phyloP scores from a whole-genome alignment of 495 filamentous ascomycete species.

The Hapsidospora chrysogenum region DNA sequence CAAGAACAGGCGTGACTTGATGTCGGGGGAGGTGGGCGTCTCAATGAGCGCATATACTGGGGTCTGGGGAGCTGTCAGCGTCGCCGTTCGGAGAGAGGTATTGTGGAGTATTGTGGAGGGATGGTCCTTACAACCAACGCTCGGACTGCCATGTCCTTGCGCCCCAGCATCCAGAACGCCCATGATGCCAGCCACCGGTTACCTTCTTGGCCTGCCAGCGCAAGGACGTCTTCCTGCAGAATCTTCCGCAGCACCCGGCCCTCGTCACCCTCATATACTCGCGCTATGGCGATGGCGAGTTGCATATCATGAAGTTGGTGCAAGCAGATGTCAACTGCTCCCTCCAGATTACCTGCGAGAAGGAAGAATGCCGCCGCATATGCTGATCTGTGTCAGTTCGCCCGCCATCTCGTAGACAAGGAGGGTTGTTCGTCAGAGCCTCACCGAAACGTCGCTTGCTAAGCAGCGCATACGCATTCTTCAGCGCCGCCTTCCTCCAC shows the following conservation, averaged over 20 bases:
- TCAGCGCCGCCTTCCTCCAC: conserved; percentile 82
- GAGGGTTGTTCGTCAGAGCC: conserved; percentile 8
- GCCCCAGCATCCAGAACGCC: conserved; percentile 86
- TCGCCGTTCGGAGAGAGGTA: too few relatives aligned
- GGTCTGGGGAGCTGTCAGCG: too few relatives aligned
- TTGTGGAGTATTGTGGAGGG: too few relatives aligned
- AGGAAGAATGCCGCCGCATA: conserved; percentile 96
- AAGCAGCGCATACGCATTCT: conserved; percentile 95
- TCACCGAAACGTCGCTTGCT: conserved; percentile 77
- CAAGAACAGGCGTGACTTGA: conserved; percentile 62
- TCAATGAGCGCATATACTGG: conserved; percentile 58
- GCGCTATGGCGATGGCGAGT: conserved; percentile 76
- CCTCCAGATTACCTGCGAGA: conserved; percentile 67
- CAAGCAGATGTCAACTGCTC: conserved; percentile 70
- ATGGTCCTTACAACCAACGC: conserved; percentile 44
- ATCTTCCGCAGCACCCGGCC: conserved; percentile 58
- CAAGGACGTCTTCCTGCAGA: conserved; percentile 63
- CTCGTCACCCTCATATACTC: conserved; percentile 77
- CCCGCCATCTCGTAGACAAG: background rate
- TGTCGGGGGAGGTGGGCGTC: conserved; percentile 37
- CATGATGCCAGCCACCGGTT: conserved; percentile 92
- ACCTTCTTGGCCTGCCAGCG: conserved; percentile 59
- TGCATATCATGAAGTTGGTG: conserved; percentile 77
- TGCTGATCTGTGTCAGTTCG: conserved; percentile 27
- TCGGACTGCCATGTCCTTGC: conserved; percentile 70